Percentiles rank a stretch among this genome's conserved stretches.
These are phyloP conservation scores for Albizia julibrissin DNA, from an alignment of 306 rosid genomes.

Conservation along the genomic window DNA sequence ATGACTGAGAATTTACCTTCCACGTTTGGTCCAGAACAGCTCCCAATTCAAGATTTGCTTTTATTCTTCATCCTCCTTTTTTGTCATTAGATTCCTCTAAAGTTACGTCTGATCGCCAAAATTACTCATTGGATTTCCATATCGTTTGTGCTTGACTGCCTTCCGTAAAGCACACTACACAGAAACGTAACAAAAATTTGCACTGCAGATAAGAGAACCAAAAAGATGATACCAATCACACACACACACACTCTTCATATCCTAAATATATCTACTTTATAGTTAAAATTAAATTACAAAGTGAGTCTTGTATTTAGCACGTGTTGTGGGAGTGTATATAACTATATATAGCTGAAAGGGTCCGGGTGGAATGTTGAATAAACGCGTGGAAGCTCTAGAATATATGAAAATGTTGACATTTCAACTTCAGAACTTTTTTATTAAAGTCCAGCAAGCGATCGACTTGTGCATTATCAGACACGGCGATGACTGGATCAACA, in stretches of 20 bases:
- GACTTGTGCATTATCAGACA: neutral
- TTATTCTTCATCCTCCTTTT: neutral
- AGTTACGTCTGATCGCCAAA: neutral
- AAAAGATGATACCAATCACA: neutral
- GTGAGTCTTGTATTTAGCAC: no score
- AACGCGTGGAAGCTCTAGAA: neutral
- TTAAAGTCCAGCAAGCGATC: neutral
- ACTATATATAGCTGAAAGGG: neutral
- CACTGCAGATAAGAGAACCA: neutral
- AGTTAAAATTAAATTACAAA: no score
- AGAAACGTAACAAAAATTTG: neutral
- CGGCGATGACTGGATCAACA: neutral
- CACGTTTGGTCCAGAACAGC: neutral
- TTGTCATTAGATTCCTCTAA: neutral
- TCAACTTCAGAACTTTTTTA: neutral
- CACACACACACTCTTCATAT: no score
- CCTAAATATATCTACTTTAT: no score
- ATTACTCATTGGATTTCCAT: neutral
- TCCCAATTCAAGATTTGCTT: neutral
- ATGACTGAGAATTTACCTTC: neutral
- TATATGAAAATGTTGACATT: neutral
- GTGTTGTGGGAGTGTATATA: no score
- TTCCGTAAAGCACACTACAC: neutral
- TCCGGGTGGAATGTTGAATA: conserved; percentile 1
- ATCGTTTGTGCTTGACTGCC: neutral